Percentiles rank a stretch among this genome's conserved stretches.
phyloP scores from a whole-genome alignment of 2,329 filamentous ascomycete genomes.

The Hypoxylon sp. region DNA sequence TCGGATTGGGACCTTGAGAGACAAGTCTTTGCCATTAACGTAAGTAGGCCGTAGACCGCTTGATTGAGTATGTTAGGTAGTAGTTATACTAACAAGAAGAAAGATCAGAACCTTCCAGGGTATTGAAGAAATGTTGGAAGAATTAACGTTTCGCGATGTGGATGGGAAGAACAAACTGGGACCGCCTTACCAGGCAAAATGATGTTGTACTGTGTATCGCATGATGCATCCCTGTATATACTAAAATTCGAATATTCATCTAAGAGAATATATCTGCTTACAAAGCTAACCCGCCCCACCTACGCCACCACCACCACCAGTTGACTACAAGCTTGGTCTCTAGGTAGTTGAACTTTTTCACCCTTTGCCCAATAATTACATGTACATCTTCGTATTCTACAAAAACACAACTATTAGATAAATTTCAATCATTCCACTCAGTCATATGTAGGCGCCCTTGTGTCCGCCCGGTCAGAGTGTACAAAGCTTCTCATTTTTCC shows the following conservation, averaged over 20 bases:
- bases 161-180: conserved; percentile 15
- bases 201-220: neutral
- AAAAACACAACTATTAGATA: neutral
- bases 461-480: neutral
- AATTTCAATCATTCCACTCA: neutral
- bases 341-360: conserved; percentile 1
- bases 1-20: conserved; percentile 13
- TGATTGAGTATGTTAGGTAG: neutral
- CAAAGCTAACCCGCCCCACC: conserved; percentile 6
- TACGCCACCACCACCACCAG: conserved; percentile 1
- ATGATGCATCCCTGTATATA: too few species aligned
- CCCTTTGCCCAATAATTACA: neutral
- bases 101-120: conserved; percentile 7
- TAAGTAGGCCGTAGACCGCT: neutral
- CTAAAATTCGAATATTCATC: neutral
- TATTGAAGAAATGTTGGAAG: conserved; percentile 1
- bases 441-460: neutral
- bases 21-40: conserved; percentile 8
- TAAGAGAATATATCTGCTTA: neutral
- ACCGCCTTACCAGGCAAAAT: conserved; percentile 6
- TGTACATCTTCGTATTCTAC: neutral
- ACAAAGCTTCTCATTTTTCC: neutral
- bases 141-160: conserved; percentile 11
- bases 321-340: too few species aligned
- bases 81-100: neutral